Percentiles rank a stretch among this genome's conserved stretches.
Conservation (phyloP, 1,139 yeast genomes). For the Pichia terricola region DNA sequence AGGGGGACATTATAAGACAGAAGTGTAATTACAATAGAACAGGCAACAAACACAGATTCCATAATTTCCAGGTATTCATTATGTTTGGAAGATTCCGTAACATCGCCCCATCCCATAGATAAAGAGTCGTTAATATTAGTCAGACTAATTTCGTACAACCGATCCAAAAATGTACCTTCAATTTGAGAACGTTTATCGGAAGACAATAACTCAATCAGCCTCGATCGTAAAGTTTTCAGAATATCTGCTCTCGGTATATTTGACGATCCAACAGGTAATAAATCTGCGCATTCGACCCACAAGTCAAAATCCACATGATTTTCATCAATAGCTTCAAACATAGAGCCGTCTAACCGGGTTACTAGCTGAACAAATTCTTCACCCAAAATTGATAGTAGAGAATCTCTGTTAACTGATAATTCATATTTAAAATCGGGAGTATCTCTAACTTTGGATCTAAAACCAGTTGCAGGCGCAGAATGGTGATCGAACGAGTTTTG, state of each 20-base stretch:
- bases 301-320: no score
- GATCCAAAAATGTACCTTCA: slow-evolving; percentile 18
- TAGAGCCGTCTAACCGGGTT: no score
- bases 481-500: neutral
- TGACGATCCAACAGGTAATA: no score
- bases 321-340: no score
- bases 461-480: neutral
- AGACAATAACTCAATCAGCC: no score
- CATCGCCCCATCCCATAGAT: slow-evolving; percentile 18
- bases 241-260: slow-evolving; percentile 1
- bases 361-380: neutral
- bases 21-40: slow-evolving; percentile 33
- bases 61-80: slow-evolving; percentile 11
- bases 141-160: slow-evolving; percentile 21
- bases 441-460: neutral
- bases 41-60: slow-evolving; percentile 29
- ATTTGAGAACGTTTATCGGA: slow-evolving; percentile 8
- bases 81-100: slow-evolving; percentile 1
- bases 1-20: slow-evolving; percentile 34
- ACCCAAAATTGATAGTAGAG: neutral
- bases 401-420: slow-evolving; percentile 1
- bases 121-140: slow-evolving; percentile 19
- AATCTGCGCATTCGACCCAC: no score
- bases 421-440: slow-evolving; percentile 7
- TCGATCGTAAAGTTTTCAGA: slow-evolving; percentile 17